Conservation (phyloP, 495 filamentous ascomycete genomes). For the Chaetomium fimeti region DNA sequence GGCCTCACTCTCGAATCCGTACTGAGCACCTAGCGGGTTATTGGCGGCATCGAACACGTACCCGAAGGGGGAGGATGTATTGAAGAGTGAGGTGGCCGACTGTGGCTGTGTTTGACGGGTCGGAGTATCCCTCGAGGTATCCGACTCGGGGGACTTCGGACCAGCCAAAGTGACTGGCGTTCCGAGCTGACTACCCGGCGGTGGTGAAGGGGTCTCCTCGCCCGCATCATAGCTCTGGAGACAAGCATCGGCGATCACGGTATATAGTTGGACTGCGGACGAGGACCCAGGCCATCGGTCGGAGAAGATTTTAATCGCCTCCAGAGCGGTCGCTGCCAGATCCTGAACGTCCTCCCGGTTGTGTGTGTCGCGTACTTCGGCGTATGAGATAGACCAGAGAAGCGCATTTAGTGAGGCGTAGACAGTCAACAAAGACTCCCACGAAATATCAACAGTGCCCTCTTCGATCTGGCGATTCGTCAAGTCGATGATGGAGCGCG, state of each 20-base stretch:
- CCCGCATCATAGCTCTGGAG: slow-evolving; percentile 74
- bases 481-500: slow-evolving; percentile 72
- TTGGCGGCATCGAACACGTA: slow-evolving; percentile 50
- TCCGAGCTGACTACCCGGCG: slow-evolving; percentile 60
- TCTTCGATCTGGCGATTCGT: slow-evolving; percentile 72
- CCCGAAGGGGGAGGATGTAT: slow-evolving; percentile 50
- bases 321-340: slow-evolving; percentile 66
- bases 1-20: slow-evolving; percentile 35
- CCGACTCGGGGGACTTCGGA: slow-evolving; percentile 45
- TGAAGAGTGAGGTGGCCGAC: slow-evolving; percentile 27
- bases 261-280: slow-evolving; percentile 77
- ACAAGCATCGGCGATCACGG: slow-evolving; percentile 74
- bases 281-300: slow-evolving; percentile 86
- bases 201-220: slow-evolving; percentile 43
- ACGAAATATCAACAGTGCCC: slow-evolving; percentile 77
- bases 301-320: slow-evolving; percentile 69
- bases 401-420: slow-evolving; percentile 86
- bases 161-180: slow-evolving; percentile 57
- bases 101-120: slow-evolving; percentile 24
- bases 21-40: slow-evolving; percentile 38
- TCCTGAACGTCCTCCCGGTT: slow-evolving; percentile 66
- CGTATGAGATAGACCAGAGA: slow-evolving; percentile 83
- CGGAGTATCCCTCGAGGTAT: slow-evolving; percentile 30
- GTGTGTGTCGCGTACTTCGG: slow-evolving; percentile 71
- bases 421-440: slow-evolving; percentile 82